Evolutionary conservation across 2,329 filamentous ascomycete species (phyloP), one percentile per base, ranked within the genome.

Genomic region (Aspergillus niger): DNA sequence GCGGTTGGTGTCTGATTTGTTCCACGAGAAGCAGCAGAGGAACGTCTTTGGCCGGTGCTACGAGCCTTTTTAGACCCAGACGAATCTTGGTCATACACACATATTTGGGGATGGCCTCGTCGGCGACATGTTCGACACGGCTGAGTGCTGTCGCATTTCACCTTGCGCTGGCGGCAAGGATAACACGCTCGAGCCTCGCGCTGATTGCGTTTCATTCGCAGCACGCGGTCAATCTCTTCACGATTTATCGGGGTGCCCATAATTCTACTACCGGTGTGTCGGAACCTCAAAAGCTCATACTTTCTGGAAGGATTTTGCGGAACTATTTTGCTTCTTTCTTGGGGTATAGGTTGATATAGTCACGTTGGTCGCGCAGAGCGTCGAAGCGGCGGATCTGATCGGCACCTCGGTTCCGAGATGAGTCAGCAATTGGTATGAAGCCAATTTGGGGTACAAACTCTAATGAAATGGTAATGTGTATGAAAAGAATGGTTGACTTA

Each of bases 111-210:
- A 49, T 74, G 71, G 13, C 65, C 68, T 2, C 72, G 63, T 32
- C 65, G 66, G 17, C 60, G 60, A 53, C 73, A 74, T 0, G 69
- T 74, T 17, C 60, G 61, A 58, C 73, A 74, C 10, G 72, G 72
- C 5, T 69, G 63, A 2, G 20, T 52, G 2, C 68, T 69, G 43
- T 75, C 72, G 41, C 74, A 76, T 60, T 75, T 74, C 11, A 76
- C 73, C 53, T 76, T 75, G n/a, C 74, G 69, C 57, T 74, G 70
- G 15, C 69, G 68, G 58, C 73, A 75, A 5, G 73, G 72, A 59
- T 76, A 75, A 38, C 73, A 76, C 5, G 74, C 73, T 50, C 66
- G 69, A 3, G 65, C 52, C 58, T 74, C 73, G 26, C 71, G 67
- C 22, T 70, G 66, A 55, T 71, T 69, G 48, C 70, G 67, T 50